A percentile compares a stretch with the other conserved stretches of the same genome.
Evolutionary conservation across 2,329 filamentous ascomycete genomes (phyloP).

Genomic region (Colletotrichum orchidophilum): DNA sequence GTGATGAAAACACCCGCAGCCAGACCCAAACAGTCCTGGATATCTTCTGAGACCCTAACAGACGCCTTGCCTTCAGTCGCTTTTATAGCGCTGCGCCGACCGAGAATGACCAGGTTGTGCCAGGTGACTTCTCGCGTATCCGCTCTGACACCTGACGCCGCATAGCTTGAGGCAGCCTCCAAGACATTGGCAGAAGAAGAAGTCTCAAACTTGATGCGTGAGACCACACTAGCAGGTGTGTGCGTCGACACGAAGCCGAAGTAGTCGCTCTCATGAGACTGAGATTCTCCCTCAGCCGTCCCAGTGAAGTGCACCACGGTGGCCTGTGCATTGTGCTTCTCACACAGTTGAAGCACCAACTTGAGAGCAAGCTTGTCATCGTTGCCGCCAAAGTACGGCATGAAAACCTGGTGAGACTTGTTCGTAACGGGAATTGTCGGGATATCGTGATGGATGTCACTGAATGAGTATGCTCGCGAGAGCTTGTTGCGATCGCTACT

Average conservation of each 20-base stretch:
- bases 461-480: conserved; percentile 65
- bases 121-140: conserved; percentile 27
- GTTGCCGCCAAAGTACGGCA: conserved; percentile 84
- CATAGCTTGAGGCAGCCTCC: conserved; percentile 25
- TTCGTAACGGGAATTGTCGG: conserved; percentile 66
- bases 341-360: conserved; percentile 84
- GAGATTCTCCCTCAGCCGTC: conserved; percentile 35
- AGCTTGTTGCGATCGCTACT: conserved; percentile 49
- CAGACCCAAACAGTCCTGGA: conserved; percentile 39
- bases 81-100: conserved; percentile 38
- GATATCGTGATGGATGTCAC: conserved; percentile 61
- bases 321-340: conserved; percentile 80
- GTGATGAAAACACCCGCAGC: conserved; percentile 34
- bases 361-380: conserved; percentile 85
- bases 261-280: conserved; percentile 24
- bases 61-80: background rate
- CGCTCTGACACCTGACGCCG: conserved; percentile 19
- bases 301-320: conserved; percentile 68
- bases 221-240: conserved; percentile 34
- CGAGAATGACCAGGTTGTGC: conserved; percentile 40
- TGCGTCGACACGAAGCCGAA: conserved; percentile 42
- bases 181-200: conserved; percentile 11
- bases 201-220: conserved; percentile 38
- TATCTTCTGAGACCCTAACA: conserved; percentile 36
- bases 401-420: conserved; percentile 83